Evolutionary conservation across 2,329 filamentous ascomycete species (phyloP).

Genomic region (Penicillium palitans): DNA sequence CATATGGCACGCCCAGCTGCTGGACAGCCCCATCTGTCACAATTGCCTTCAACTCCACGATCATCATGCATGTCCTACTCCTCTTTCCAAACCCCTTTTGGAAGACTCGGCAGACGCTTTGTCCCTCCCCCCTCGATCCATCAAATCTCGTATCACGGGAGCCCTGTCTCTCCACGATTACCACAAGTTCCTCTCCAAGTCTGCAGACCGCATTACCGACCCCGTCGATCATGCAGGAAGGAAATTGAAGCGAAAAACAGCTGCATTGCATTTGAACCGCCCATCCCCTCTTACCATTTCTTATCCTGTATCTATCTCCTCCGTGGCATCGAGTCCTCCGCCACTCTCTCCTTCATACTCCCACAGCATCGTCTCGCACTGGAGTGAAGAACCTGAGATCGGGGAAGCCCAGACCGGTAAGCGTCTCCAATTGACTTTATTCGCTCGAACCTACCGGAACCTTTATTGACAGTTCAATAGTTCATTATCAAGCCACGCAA

Average conservation of each 20-base stretch:
- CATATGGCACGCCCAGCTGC: constrained; percentile 19
- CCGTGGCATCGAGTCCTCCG: constrained; percentile 36
- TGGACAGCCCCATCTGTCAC: constrained; percentile 21
- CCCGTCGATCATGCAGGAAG: constrained; percentile 30
- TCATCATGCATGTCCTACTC: constrained; percentile 19
- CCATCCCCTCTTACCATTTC: constrained; percentile 16
- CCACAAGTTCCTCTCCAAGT: constrained; percentile 36
- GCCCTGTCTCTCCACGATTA: constrained; percentile 39
- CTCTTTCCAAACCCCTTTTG: constrained; percentile 19
- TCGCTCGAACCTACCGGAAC: background rate
- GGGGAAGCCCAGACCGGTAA: constrained; percentile 25
- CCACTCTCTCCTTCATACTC: constrained; percentile 42
- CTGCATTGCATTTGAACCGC: constrained; percentile 35
- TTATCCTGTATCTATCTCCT: constrained; percentile 31
- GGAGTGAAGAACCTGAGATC: constrained; percentile 33
- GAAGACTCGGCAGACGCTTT: constrained; percentile 20
- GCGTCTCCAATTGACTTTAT: constrained; percentile 1
- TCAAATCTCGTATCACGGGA: constrained; percentile 24
- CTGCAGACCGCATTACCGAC: constrained; percentile 26
- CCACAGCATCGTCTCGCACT: constrained; percentile 31
- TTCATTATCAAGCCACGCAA: constrained; percentile 10
- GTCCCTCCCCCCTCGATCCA: constrained; percentile 23
- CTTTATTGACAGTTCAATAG: constrained; percentile 12
- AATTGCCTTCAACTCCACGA: constrained; percentile 18
- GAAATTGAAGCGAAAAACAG: constrained; percentile 37